A percentile compares a stretch with the other conserved stretches of the same genome.
phyloP scores from a whole-genome alignment of 495 filamentous ascomycete species.

The Cenococcum geophilum region DNA sequence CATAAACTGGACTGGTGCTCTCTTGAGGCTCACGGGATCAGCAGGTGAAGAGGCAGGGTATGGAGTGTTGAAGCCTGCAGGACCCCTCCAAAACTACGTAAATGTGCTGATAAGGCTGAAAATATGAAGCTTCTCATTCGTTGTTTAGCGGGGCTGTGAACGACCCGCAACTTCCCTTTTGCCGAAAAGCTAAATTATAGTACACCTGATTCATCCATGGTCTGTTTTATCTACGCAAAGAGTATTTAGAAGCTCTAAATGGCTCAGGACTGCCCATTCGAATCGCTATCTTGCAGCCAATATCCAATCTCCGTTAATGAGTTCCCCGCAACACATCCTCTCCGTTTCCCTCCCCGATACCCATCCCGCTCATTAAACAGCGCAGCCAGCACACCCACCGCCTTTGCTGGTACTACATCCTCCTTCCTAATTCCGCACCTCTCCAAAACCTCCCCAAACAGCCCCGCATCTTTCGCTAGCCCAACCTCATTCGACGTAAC shows the following conservation, averaged over 20 bases:
- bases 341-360: no score
- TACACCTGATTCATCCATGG: no score
- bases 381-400: not conserved
- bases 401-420: not conserved
- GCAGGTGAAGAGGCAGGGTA: no score
- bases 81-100: conserved; percentile 1
- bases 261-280: no score
- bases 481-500: conserved; percentile 39
- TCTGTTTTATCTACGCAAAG: no score
- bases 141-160: not conserved
- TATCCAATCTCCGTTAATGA: not conserved
- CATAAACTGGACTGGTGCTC: not conserved
- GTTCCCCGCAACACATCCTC: no score
- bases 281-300: not conserved
- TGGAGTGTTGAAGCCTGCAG: not conserved
- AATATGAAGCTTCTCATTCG: not conserved
- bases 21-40: no score
- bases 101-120: conserved; percentile 3
- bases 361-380: not conserved
- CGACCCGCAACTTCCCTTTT: not conserved
- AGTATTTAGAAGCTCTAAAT: not conserved
- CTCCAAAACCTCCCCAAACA: conserved; percentile 26
- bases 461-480: conserved; percentile 36
- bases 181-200: no score
- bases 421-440: not conserved